Conservation (phyloP, 441 rosid genomes). For the Raphanus hybrid region DNA sequence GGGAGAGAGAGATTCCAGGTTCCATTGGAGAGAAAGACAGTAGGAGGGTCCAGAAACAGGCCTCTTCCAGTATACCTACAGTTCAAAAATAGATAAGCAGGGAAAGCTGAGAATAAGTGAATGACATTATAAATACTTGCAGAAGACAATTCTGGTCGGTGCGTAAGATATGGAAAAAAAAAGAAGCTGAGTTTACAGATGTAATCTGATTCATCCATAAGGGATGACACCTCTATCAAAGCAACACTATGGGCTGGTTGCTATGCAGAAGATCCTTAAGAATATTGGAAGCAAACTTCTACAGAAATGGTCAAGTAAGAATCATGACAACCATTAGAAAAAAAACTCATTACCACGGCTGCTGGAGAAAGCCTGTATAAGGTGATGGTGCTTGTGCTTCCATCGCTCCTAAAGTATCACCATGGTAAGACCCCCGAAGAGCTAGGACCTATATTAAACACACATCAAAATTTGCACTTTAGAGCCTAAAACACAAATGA, state of each 20-base stretch:
- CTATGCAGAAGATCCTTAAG: neutral
- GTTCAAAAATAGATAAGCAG: neutral
- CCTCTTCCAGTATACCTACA: slow-evolving; percentile 94
- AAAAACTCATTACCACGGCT: slow-evolving; percentile 69
- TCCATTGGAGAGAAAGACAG: slow-evolving; percentile 62
- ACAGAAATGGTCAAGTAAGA: slow-evolving; percentile 1
- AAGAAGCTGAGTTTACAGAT: neutral
- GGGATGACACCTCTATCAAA: neutral
- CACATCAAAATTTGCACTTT: slow-evolving; percentile 14
- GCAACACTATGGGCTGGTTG: neutral
- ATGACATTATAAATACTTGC: neutral
- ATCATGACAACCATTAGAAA: neutral
- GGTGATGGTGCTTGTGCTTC: slow-evolving; percentile 97
- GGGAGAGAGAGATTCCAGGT: slow-evolving; percentile 80
- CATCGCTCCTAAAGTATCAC: slow-evolving; percentile 98
- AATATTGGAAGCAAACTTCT: slow-evolving; percentile 4
- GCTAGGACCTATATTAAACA: slow-evolving; percentile 73
- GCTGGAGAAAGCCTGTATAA: slow-evolving; percentile 91
- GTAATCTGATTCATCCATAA: slow-evolving; percentile 7
- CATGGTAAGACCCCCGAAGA: slow-evolving; percentile 92
- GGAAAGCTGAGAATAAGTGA: neutral
- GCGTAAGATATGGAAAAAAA: neutral
- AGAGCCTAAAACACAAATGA: slow-evolving; percentile 16
- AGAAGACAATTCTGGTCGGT: neutral
- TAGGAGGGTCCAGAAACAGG: slow-evolving; percentile 87